Base-by-base conservation (phyloP, 163 green algal genomes). In the Scenedesmus sp. region DNA sequence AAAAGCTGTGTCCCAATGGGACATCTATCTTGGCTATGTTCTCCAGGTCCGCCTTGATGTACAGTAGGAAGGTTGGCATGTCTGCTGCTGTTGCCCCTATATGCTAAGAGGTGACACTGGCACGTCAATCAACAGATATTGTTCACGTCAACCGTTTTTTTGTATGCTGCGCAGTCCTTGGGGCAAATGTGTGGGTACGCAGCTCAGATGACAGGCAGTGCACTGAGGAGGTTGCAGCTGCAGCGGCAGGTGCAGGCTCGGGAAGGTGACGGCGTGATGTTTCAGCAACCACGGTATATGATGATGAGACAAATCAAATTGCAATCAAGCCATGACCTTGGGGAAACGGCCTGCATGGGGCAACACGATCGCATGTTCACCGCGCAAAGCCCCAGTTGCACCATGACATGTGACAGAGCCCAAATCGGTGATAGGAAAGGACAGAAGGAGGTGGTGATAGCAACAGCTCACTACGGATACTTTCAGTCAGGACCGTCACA, bases 31-130 rank as follows among this genome's bases (percentile, higher is more conserved):
- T 92, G 0, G 57, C 86, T 10, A 97, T 89, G 82, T 96, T 96
- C 54, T 97, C 95, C 2, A 97, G 87, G 46, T 94, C 90, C 12
- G 94, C 94, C 55, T 95, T 95, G 18, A 97, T 87, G 54, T 93
- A 92, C 18, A 97, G 88, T 15, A 96, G 46, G 77, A 96, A 94
- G 0, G 93, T 88, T 59, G 91, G 93, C 86, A 88, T 92, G 9
- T 59, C 57, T 66, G 56, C 70, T 56, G n/a, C 15, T 83, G 26
- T 66, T 46, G 54, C 62, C 66, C 62, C 46, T n/a, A 60, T 16
- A 26, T 57, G 77, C 77, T 84, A 34, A 0, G 13, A 3, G 74
- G 4, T 23, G 12, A 13, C 70, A 8, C 23, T 52, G 70, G 23
- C 23, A 6, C 1, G 23, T 52, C 23, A 79, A 79, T 5, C 70